Conservation (phyloP, 2,329 filamentous ascomycete genomes). For the Xylaria digitata region DNA sequence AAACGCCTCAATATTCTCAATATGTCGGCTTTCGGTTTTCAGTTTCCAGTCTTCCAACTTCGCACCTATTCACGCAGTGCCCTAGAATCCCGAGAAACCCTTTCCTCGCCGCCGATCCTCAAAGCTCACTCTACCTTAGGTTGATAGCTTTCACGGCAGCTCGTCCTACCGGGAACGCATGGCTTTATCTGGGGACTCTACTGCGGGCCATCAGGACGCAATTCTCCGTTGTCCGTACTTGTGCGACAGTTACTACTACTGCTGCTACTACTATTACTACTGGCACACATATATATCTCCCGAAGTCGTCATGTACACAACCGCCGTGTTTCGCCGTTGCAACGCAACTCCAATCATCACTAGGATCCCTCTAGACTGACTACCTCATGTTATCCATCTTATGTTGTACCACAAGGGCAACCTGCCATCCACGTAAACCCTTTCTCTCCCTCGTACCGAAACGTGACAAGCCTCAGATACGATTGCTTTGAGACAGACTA, state of each 20-base stretch:
- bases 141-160: constrained; percentile 20
- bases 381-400: constrained; percentile 50
- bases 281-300: constrained; percentile 49
- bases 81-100: not conserved
- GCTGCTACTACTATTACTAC: constrained; percentile 11
- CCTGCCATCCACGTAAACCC: constrained; percentile 51
- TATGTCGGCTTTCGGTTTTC: not conserved
- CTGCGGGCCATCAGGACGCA: constrained; percentile 44
- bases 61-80: not conserved
- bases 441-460: constrained; percentile 39
- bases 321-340: constrained; percentile 48
- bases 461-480: constrained; percentile 39
- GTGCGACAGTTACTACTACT: constrained; percentile 45
- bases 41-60: not conserved
- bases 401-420: constrained; percentile 49
- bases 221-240: constrained; percentile 49
- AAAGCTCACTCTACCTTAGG: constrained; percentile 13
- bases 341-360: constrained; percentile 41
- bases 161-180: constrained; percentile 50
- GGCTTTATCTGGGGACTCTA: constrained; percentile 41
- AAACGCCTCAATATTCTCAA: not conserved
- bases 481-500: constrained; percentile 34
- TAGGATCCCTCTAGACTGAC: constrained; percentile 32
- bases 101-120: constrained; percentile 2
- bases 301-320: constrained; percentile 53